Percentiles rank a stretch among this genome's conserved stretches.
Conservation (phyloP, 306 rosid genomes). For the Cotoneaster glaucophyllus region DNA sequence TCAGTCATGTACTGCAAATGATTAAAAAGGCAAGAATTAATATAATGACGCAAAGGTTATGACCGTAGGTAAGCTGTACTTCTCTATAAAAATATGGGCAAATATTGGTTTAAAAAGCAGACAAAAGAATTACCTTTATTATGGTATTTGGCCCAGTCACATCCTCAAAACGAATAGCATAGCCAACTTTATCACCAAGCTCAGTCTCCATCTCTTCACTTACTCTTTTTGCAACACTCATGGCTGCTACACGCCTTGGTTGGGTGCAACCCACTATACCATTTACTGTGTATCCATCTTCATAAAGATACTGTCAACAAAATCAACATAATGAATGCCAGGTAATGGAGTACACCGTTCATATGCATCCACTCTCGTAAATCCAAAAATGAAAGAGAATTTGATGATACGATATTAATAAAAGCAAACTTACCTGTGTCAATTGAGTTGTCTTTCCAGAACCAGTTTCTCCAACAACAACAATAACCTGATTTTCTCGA, state of each 20-base stretch:
- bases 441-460: constrained; percentile 97
- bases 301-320: constrained; percentile 73
- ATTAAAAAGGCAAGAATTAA: constrained; percentile 27
- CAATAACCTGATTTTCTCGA: constrained; percentile 89
- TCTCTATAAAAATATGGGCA: not conserved
- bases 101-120: not conserved
- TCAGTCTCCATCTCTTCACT: constrained; percentile 98
- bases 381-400: not conserved
- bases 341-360: not conserved
- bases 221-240: constrained; percentile 99
- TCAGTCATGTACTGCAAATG: constrained; percentile 91
- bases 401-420: constrained; percentile 1
- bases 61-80: not conserved
- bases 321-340: constrained; percentile 19
- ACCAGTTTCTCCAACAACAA: constrained; percentile 98
- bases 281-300: constrained; percentile 75
- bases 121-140: constrained; percentile 56
- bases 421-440: constrained; percentile 62
- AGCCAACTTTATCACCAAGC: constrained; percentile 87
- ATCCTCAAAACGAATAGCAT: constrained; percentile 98
- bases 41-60: constrained; percentile 4
- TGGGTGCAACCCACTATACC: constrained; percentile 95
- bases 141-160: constrained; percentile 85
- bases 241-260: constrained; percentile 99
- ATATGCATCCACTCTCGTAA: not conserved